Conservation (phyloP, 164 flowering plant genomes). For the Tetrastigma voinierianum region DNA sequence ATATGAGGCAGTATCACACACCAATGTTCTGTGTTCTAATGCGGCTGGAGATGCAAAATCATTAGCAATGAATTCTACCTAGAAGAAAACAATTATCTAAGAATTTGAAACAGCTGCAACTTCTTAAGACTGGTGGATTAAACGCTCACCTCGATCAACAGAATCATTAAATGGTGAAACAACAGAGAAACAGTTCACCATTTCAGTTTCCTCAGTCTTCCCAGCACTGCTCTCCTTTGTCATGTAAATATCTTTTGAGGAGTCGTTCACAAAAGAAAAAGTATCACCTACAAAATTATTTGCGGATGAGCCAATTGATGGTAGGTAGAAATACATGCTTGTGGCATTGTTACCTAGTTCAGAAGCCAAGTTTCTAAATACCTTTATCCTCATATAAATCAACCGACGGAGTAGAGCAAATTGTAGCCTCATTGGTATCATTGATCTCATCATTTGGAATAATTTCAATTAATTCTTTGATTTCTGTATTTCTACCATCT, state of each 20-base stretch:
- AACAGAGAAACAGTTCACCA: not conserved
- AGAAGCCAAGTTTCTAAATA: not conserved
- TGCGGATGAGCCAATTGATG: too few species aligned
- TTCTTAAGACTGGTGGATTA: not conserved
- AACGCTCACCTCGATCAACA: slow-evolving; percentile 2
- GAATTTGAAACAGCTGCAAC: not conserved
- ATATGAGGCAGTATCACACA: slow-evolving; percentile 1
- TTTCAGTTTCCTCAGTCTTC: slow-evolving; percentile 3
- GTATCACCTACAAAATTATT: not conserved
- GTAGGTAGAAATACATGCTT: too few species aligned
- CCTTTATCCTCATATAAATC: not conserved
- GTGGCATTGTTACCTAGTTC: too few species aligned
- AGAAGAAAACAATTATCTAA: not conserved
- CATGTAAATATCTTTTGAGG: not conserved
- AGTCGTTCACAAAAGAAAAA: not conserved
- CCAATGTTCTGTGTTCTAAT: not conserved
- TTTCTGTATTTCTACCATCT: not conserved
- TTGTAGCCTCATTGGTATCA: too few species aligned
- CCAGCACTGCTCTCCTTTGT: not conserved
- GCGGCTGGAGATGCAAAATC: not conserved
- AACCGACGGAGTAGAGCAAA: too few species aligned
- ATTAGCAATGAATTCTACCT: not conserved
- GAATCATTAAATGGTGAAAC: slow-evolving; percentile 2
- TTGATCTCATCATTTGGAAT: too few species aligned
- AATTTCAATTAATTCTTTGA: not conserved